Percentiles rank a stretch among this genome's conserved stretches.
Conservation (phyloP, 768 basidiomycete genomes). For the Trametes punicea region DNA sequence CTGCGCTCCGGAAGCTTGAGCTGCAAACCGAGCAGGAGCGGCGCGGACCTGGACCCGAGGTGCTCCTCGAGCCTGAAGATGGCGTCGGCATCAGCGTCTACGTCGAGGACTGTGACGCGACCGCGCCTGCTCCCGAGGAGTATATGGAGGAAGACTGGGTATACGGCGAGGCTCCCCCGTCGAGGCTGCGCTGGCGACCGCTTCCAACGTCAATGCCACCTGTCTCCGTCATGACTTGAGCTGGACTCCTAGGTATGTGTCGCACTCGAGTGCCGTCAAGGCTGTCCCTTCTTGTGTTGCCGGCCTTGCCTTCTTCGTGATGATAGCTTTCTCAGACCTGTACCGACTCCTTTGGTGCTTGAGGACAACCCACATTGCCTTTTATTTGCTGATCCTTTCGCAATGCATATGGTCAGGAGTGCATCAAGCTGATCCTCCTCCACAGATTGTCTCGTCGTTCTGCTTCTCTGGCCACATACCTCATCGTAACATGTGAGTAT, state of each 20-base stretch:
- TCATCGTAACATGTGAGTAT: slow-evolving; percentile 34
- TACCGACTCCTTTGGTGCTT: slow-evolving; percentile 51
- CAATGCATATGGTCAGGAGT: slow-evolving; percentile 1
- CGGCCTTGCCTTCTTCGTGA: slow-evolving; percentile 36
- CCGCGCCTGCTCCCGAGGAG: slow-evolving; percentile 29
- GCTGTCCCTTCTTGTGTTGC: neutral
- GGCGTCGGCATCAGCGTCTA: slow-evolving; percentile 74
- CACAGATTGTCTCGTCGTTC: neutral
- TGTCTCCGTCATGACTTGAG: slow-evolving; percentile 15
- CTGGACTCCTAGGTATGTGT: slow-evolving; percentile 20
- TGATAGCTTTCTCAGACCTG: slow-evolving; percentile 75
- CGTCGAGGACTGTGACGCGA: slow-evolving; percentile 67
- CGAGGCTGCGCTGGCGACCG: slow-evolving; percentile 36
- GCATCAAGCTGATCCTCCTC: slow-evolving; percentile 16
- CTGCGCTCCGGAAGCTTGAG: slow-evolving; percentile 72
- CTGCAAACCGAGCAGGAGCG: slow-evolving; percentile 40
- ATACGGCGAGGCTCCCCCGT: slow-evolving; percentile 48
- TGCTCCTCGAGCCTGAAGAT: slow-evolving; percentile 66
- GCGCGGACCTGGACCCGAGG: slow-evolving; percentile 40
- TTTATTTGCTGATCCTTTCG: slow-evolving; percentile 39
- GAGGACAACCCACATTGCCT: slow-evolving; percentile 71
- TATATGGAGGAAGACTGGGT: slow-evolving; percentile 48
- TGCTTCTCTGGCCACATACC: neutral
- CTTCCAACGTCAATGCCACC: slow-evolving; percentile 27
- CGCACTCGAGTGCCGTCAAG: slow-evolving; percentile 8